Percentiles rank a stretch among this genome's conserved stretches.
Conservation (phyloP, 306 rosid species). For the Rosa persica region DNA sequence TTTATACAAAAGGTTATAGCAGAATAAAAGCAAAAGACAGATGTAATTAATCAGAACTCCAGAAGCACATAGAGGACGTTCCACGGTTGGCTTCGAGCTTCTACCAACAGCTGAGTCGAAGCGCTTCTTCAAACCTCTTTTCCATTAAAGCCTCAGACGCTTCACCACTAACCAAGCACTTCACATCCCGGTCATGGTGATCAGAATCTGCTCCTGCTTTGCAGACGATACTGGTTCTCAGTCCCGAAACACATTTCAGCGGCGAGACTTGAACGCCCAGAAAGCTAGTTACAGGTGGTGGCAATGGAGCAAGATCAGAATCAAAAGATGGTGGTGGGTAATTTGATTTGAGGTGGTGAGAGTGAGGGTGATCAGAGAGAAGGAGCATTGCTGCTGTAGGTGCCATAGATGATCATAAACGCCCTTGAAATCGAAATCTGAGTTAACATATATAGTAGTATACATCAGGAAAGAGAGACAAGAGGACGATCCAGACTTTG, state of each 20-base stretch:
- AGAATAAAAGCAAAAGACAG: background rate
- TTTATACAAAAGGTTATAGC: background rate
- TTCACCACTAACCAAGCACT: background rate
- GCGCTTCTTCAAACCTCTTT: conserved; percentile 9
- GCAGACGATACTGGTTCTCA: background rate
- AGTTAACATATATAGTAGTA: background rate
- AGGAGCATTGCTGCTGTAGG: conserved; percentile 14
- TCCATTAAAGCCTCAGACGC: background rate
- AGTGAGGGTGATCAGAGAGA: conserved; percentile 2
- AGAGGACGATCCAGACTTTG: background rate
- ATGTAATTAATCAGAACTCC: background rate
- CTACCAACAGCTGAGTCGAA: conserved; percentile 12
- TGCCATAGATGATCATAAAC: conserved; percentile 2
- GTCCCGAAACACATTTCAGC: background rate
- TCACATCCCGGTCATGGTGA: background rate
- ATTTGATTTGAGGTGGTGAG: background rate
- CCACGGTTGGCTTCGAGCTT: background rate
- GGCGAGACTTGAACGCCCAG: background rate
- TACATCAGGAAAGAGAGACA: background rate
- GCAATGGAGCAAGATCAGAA: background rate
- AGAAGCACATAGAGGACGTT: background rate
- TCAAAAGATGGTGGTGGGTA: background rate
- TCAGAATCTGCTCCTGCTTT: background rate
- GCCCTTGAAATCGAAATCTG: background rate
- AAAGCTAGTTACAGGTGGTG: background rate